phyloP scores from a whole-genome alignment of 768 basidiomycete genomes.

The Boletales sp. region DNA sequence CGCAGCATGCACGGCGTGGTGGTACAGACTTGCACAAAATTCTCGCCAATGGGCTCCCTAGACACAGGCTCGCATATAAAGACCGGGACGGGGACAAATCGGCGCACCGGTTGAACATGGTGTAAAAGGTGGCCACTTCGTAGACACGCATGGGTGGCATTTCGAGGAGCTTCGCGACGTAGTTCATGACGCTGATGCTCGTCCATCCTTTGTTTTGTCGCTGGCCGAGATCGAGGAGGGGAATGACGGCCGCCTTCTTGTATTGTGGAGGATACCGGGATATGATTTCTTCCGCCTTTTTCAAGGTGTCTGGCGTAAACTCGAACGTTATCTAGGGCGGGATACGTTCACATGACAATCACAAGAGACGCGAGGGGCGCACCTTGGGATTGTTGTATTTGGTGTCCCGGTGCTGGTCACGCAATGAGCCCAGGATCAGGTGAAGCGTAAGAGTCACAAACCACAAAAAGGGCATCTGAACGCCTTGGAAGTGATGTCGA shows the following conservation, averaged over 20 bases:
- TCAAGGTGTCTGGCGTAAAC: slow-evolving; percentile 77
- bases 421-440: slow-evolving; percentile 13
- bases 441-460: slow-evolving; percentile 38
- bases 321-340: slow-evolving; percentile 78
- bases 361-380: slow-evolving; percentile 9
- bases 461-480: slow-evolving; percentile 88
- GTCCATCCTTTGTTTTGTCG: slow-evolving; percentile 99
- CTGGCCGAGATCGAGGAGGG: slow-evolving; percentile 93
- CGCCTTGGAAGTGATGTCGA: slow-evolving; percentile 42
- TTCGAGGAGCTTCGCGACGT: slow-evolving; percentile 88
- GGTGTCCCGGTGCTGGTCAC: slow-evolving; percentile 85
- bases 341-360: neutral
- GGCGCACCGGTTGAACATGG: slow-evolving; percentile 96
- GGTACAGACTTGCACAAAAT: slow-evolving; percentile 98
- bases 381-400: slow-evolving; percentile 92
- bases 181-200: slow-evolving; percentile 98
- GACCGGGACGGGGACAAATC: neutral
- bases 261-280: slow-evolving; percentile 94
- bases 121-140: slow-evolving; percentile 99
- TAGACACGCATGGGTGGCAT: slow-evolving; percentile 99
- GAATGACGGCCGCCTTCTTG: slow-evolving; percentile 98
- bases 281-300: slow-evolving; percentile 86
- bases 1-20: slow-evolving; percentile 97
- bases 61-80: neutral
- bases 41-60: slow-evolving; percentile 89